These are phyloP conservation scores for Durotheca rogersii DNA, from an alignment of 495 filamentous ascomycete species.

Conservation along the genomic window DNA sequence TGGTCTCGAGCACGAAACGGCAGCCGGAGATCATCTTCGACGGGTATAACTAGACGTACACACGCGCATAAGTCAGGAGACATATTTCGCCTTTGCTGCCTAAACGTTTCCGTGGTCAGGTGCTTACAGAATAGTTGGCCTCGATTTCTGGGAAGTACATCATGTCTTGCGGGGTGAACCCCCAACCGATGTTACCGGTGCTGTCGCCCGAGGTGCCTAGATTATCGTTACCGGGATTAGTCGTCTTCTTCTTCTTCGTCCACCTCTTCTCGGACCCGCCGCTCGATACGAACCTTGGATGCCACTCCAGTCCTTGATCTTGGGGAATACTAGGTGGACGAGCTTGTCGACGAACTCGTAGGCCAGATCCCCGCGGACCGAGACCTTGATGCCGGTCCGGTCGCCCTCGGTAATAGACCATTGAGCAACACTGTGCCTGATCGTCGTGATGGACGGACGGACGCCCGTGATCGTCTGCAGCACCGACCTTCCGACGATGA, in stretches of 20 bases:
- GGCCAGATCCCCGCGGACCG: slow-evolving; percentile 74
- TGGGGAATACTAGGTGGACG: slow-evolving; percentile 84
- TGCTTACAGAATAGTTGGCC: slow-evolving; percentile 87
- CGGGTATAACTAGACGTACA: slow-evolving; percentile 61
- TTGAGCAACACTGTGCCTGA: slow-evolving; percentile 62
- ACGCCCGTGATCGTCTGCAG: slow-evolving; percentile 83
- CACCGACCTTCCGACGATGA: slow-evolving; percentile 80
- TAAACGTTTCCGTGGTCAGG: slow-evolving; percentile 28
- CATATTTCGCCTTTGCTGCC: too few relatives aligned
- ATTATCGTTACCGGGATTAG: slow-evolving; percentile 5
- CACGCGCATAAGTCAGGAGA: slow-evolving; percentile 31
- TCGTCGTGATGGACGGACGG: slow-evolving; percentile 66
- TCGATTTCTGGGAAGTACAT: slow-evolving; percentile 90
- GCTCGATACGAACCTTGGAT: slow-evolving; percentile 58
- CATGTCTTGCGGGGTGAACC: slow-evolving; percentile 68
- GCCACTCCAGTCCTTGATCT: slow-evolving; percentile 92
- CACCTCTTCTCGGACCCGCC: background rate
- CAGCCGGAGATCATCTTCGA: slow-evolving; percentile 91
- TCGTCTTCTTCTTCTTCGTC: too few relatives aligned
- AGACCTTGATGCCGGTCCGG: slow-evolving; percentile 64
- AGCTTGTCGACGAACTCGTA: slow-evolving; percentile 84
- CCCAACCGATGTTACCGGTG: slow-evolving; percentile 82
- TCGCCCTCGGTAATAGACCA: slow-evolving; percentile 60
- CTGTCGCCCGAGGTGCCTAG: slow-evolving; percentile 68
- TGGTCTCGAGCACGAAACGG: slow-evolving; percentile 83